Conservation (phyloP, 73 alveolate genomes). For the Tetrahymena thermophila region DNA sequence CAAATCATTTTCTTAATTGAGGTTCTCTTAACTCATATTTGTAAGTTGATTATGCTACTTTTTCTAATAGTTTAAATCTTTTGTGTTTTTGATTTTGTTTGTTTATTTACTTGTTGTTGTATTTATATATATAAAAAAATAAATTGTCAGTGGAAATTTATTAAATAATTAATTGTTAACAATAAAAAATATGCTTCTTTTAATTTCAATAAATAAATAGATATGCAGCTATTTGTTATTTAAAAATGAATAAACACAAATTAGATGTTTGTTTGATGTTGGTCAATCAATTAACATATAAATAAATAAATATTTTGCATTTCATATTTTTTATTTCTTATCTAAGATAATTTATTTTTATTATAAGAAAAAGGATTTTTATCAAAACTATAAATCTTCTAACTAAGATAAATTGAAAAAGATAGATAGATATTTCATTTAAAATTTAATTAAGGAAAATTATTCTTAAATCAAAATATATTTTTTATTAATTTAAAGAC, state of each 20-base stretch:
- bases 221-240: background rate
- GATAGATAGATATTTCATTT: too few relatives aligned
- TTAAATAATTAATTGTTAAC: background rate
- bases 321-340: background rate
- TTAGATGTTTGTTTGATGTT: background rate
- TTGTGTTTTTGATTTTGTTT: background rate
- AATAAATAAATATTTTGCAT: background rate
- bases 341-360: background rate
- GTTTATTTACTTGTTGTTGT: background rate
- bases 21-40: background rate
- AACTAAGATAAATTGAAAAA: too few relatives aligned
- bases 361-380: background rate
- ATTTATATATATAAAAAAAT: background rate
- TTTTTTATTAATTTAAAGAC: background rate
- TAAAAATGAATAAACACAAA: background rate
- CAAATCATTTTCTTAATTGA: background rate
- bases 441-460: too few relatives aligned
- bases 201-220: background rate
- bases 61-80: background rate
- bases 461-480: too few relatives aligned
- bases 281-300: background rate
- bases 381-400: background rate
- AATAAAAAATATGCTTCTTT: background rate
- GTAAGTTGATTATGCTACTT: background rate
- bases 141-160: background rate